Percentiles rank a stretch among this genome's conserved stretches.
Conservation (phyloP, 1,139 yeast species). For the Yamadazyma atlantica region DNA sequence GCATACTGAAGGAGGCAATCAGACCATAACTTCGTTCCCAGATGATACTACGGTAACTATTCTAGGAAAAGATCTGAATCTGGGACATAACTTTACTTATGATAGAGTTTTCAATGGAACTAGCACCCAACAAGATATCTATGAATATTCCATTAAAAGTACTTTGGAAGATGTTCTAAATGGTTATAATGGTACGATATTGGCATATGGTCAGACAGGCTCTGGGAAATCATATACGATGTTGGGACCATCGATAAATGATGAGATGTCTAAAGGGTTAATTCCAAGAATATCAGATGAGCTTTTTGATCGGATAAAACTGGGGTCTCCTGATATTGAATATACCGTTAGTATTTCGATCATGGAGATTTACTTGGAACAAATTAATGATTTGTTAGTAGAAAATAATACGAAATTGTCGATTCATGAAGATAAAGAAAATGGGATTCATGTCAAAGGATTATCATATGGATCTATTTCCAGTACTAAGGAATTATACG, state of each 20-base stretch:
- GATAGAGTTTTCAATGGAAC: conserved; percentile 62
- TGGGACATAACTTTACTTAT: conserved; percentile 45
- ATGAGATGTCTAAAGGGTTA: conserved; percentile 48
- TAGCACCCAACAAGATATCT: conserved; percentile 59
- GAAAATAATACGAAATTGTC: conserved; percentile 35
- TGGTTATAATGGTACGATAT: conserved; percentile 83
- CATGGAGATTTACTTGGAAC: conserved; percentile 84
- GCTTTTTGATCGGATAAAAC: conserved; percentile 54
- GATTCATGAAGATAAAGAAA: conserved; percentile 64
- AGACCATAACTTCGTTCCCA: conserved; percentile 22
- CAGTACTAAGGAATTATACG: conserved; percentile 56
- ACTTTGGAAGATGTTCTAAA: conserved; percentile 67
- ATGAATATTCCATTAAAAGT: conserved; percentile 55
- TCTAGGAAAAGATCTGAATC: conserved; percentile 12
- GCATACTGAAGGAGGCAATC: conserved; percentile 18
- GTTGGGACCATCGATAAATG: conserved; percentile 63
- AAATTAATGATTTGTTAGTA: conserved; percentile 59
- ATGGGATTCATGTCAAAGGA: conserved; percentile 73
- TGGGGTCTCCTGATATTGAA: conserved; percentile 57
- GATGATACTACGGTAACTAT: conserved; percentile 30
- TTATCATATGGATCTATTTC: conserved; percentile 62
- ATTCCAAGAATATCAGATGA: conserved; percentile 74
- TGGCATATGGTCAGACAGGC: conserved; percentile 90
- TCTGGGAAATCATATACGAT: conserved; percentile 85
- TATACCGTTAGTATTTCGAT: conserved; percentile 70